phyloP scores from a whole-genome alignment of 2,329 filamentous ascomycete genomes.

The Ceratocystis ficicola region DNA sequence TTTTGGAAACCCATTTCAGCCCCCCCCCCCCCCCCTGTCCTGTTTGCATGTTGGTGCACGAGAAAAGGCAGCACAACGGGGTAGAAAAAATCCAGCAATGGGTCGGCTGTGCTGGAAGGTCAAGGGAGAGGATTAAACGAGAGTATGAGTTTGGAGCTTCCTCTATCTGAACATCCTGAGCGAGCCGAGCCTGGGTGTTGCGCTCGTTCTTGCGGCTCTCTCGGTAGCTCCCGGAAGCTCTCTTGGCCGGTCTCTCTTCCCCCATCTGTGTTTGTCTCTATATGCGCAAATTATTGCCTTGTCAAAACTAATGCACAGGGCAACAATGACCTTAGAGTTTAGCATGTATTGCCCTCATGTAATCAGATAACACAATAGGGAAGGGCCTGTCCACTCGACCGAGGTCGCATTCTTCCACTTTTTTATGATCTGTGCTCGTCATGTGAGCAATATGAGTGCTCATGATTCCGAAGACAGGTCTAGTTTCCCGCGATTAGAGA shows the following conservation, averaged over 20 bases:
- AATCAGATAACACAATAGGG: neutral
- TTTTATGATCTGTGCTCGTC: neutral
- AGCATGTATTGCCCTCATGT: neutral
- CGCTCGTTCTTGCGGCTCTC: no score
- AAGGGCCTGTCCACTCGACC: neutral
- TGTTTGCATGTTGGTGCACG: neutral
- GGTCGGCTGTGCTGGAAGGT: no score
- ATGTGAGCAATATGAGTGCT: neutral
- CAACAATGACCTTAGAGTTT: neutral
- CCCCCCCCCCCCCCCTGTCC: no score
- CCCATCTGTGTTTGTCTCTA: neutral
- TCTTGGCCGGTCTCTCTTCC: neutral
- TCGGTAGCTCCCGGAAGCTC: no score
- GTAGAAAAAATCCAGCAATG: neutral
- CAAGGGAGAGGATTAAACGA: no score
- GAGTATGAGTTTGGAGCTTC: no score
- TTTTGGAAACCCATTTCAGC: no score
- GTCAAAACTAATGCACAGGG: neutral
- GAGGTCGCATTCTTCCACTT: neutral
- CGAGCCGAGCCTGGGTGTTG: no score
- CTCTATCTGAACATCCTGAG: no score
- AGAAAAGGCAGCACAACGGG: neutral
- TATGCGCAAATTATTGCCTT: neutral
- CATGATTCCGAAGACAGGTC: neutral
- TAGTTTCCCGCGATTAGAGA: neutral